phyloP scores from a whole-genome alignment of 306 rosid species.

The Gastrolobium bilobum region DNA sequence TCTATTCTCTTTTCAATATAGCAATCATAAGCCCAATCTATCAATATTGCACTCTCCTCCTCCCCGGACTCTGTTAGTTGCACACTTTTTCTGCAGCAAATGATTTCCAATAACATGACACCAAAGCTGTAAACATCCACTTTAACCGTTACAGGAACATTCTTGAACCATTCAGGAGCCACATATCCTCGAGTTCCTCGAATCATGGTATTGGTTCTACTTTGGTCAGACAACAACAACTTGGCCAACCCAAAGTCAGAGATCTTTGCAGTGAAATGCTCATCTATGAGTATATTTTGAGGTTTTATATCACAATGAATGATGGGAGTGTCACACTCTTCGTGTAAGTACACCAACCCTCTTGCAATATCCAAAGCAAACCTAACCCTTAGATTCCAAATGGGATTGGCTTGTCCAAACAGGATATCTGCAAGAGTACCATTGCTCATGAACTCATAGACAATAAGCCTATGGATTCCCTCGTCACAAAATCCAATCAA shows the following conservation, averaged over 20 bases:
- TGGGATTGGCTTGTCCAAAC: slow-evolving; percentile 47
- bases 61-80: slow-evolving; percentile 26
- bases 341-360: slow-evolving; percentile 58
- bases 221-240: slow-evolving; percentile 51
- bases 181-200: slow-evolving; percentile 64
- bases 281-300: slow-evolving; percentile 57
- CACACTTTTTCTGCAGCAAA: slow-evolving; percentile 58
- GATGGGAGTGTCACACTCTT: slow-evolving; percentile 59
- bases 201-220: slow-evolving; percentile 50
- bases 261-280: slow-evolving; percentile 47
- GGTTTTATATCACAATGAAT: slow-evolving; percentile 65
- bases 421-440: slow-evolving; percentile 49
- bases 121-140: slow-evolving; percentile 65
- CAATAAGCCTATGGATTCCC: slow-evolving; percentile 52
- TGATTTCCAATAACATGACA: slow-evolving; percentile 53
- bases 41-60: slow-evolving; percentile 51
- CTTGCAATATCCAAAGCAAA: slow-evolving; percentile 59
- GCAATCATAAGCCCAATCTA: slow-evolving; percentile 62
- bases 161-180: slow-evolving; percentile 66
- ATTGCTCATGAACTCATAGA: slow-evolving; percentile 60
- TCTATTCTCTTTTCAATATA: slow-evolving; percentile 47
- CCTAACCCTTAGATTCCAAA: slow-evolving; percentile 50
- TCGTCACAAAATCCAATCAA: slow-evolving; percentile 61
- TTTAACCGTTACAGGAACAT: slow-evolving; percentile 53
- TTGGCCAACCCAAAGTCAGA: slow-evolving; percentile 61